phyloP scores from a whole-genome alignment of 345 rosid species.

The Lumnitzera racemosa region DNA sequence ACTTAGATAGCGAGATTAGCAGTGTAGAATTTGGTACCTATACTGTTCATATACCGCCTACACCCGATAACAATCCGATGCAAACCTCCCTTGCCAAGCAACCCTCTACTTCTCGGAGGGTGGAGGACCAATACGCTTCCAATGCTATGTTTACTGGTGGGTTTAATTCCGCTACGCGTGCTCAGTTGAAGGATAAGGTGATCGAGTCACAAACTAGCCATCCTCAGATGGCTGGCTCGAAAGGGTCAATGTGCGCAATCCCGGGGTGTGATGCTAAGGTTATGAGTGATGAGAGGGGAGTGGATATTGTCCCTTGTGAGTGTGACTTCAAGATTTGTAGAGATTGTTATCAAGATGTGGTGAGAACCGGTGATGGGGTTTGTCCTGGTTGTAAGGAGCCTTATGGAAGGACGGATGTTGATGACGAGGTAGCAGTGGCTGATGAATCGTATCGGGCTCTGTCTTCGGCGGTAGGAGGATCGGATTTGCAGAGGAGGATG shows the following conservation, averaged over 20 bases:
- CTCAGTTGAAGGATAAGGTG: conserved; percentile 30
- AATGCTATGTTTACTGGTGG: conserved; percentile 42
- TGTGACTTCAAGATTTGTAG: conserved; percentile 42
- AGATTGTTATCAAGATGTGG: conserved; percentile 32
- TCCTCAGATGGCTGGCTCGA: conserved; percentile 16
- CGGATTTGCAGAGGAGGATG: conserved; percentile 20
- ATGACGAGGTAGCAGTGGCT: conserved; percentile 11
- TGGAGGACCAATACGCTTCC: conserved; percentile 20
- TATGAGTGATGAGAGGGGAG: conserved; percentile 25
- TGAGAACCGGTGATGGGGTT: conserved; percentile 23
- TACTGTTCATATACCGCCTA: conserved; percentile 45
- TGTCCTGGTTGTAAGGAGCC: conserved; percentile 51
- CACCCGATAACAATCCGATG: conserved; percentile 52
- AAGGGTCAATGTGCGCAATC: conserved; percentile 24
- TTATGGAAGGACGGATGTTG: conserved; percentile 21
- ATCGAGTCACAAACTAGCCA: conserved; percentile 20
- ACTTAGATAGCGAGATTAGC: conserved; percentile 39
- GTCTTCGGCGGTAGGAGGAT: neutral
- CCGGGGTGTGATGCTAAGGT: conserved; percentile 35
- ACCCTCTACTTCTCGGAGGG: conserved; percentile 6
- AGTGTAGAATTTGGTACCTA: conserved; percentile 29
- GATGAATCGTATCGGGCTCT: neutral
- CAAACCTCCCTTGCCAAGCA: conserved; percentile 17
- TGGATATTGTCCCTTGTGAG: conserved; percentile 29
- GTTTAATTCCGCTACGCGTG: conserved; percentile 24